Evolutionary conservation across 352 stramenopile genomes (phyloP), one percentile per base, ranked within the genome.

Genomic region (Globisporangium nunn): DNA sequence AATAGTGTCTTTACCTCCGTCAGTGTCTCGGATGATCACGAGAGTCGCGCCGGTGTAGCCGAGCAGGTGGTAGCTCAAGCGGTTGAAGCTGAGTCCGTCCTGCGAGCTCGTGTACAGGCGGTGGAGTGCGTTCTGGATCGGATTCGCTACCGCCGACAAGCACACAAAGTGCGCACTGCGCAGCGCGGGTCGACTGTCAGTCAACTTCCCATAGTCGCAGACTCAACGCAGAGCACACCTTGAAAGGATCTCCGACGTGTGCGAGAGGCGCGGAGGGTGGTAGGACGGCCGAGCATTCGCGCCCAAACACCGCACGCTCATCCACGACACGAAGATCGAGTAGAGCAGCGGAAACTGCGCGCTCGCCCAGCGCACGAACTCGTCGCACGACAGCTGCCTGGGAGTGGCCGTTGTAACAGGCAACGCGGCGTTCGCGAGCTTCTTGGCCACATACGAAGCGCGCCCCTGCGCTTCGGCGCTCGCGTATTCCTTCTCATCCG

Each of bases 31-130:
- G 30, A 89, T 89, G 35, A 94, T 59, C 11, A 81, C 70, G 6
- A 94, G 53, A 8, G 85, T 94, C 14, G 81, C 64, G 0, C 81
- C 82, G 29, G 77, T 75, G 67, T 94, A 94, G 6, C 85, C 85
- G 47, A 94, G 58, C 30, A 93, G 70, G 55, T 94, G 85, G 35
- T 87, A 90, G 52, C 78, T 87, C 6, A 94, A 51, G 4, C 85
- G 81, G 53, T 94, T 94, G 55, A 90, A 94, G 48, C 82, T 93
- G 46, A 94, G 50, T 14, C 85, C 85, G 55, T 94, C 79, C 52
- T 93, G 71, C 2, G 77, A 56, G 52, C 79, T 94, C 4, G 85
- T 94, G 63, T 94, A 94, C 28, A 94, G 52, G 7, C 85, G 81
- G 56, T 72, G 70, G 0, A 92, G 67, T 2, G 63, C 30, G 11